Base-by-base conservation (phyloP, 2,329 filamentous ascomycete species). In the Epichloe typhina region DNA sequence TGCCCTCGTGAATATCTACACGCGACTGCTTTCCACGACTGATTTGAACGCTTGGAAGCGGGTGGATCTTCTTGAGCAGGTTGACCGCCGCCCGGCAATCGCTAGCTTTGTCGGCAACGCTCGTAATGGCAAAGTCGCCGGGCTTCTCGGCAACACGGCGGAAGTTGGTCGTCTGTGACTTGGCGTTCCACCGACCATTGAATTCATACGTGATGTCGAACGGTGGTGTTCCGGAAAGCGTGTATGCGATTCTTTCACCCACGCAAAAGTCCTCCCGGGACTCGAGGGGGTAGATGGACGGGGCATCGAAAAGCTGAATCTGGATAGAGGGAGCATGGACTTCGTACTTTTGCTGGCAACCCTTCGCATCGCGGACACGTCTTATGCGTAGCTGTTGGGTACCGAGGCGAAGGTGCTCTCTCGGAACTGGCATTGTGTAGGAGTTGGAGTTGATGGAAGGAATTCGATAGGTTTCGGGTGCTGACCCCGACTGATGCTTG, bases 1-100 rank as follows among this genome's bases (percentile, higher is more conserved):
- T 89, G 58, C 93, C 93, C 71, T 98, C 91, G 65, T 97, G 94
- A 55, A 98, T 98, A 63, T 97, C 93, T 37, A 94, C 83, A 57
- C 86, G 82, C 6, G 83, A 80, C 53, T 87, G 83, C 54, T 79
- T 79, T 33, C 94, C 94, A 61, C 88, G 86, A 62, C 86, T 91
- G 57, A 98, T 88, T 58, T 84, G 84, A 45, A 96, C 94, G 53
- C 86, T 90, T 3, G 93, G 93, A 70, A 97, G 84, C 48, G 88
- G 84, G 64, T 97, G 93, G 59, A 98, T 95, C 6, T 77, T 76
- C 67, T 95, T 95, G 49, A 77, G 79, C 47, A 96, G 79, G 54
- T 86, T 77, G 51, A 89, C 85, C 7, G 80, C 76, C 0, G 90
- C 88, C 51, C 85, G 86, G 65, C 94, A 98, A 60, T 90, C 84